A percentile compares a stretch with the other conserved stretches of the same genome.
Evolutionary conservation across 2,329 filamentous ascomycete species (phyloP).

Genomic region (Arthrobotrys megalospora): DNA sequence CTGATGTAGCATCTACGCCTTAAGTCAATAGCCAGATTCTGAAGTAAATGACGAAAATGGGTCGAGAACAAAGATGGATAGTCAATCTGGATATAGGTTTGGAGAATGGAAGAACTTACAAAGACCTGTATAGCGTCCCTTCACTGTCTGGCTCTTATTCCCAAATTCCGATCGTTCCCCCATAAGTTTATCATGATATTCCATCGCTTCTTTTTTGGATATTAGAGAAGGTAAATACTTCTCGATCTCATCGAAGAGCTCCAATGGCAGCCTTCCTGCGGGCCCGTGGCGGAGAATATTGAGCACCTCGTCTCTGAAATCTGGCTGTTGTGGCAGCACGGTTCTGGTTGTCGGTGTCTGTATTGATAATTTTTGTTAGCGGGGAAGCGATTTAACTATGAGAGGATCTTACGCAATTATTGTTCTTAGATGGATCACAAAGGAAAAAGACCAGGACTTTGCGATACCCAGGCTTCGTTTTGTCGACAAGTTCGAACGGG

Average conservation of each 20-base stretch:
- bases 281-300: background rate
- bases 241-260: conserved; percentile 58
- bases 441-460: conserved; percentile 44
- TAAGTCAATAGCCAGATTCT: too few relatives aligned
- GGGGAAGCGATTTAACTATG: background rate
- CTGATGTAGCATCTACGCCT: too few relatives aligned
- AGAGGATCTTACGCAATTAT: background rate
- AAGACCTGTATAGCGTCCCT: background rate
- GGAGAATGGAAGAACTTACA: background rate
- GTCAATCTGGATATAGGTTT: too few relatives aligned
- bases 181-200: conserved; percentile 67
- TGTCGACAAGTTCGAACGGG: conserved; percentile 46
- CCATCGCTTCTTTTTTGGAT: conserved; percentile 67
- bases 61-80: too few relatives aligned
- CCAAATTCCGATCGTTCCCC: conserved; percentile 65
- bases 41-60: too few relatives aligned
- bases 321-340: background rate
- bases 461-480: conserved; percentile 16
- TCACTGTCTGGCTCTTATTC: background rate
- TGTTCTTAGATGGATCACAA: conserved; percentile 63
- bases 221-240: conserved; percentile 63
- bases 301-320: background rate
- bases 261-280: conserved; percentile 34
- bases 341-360: background rate
- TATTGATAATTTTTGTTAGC: too few relatives aligned